These are phyloP conservation scores for Ophiobolus disseminans DNA, from an alignment of 2,329 filamentous ascomycete genomes.

Conservation along the genomic window DNA sequence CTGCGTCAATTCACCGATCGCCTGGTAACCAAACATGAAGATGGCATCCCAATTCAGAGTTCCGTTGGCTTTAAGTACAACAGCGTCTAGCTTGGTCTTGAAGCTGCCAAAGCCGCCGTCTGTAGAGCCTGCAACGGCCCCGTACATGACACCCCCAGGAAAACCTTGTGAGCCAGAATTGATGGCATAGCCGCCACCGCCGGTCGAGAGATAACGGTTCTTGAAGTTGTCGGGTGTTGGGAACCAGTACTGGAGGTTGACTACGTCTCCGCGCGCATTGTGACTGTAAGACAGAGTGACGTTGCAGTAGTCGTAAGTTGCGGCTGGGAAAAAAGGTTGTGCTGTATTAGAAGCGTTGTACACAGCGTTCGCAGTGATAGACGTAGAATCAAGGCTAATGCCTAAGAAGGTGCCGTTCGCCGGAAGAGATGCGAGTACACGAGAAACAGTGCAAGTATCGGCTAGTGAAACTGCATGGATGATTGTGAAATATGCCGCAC, in stretches of 20 bases:
- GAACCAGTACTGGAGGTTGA: slow-evolving; percentile 47
- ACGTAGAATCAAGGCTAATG: slow-evolving; percentile 49
- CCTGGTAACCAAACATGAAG: slow-evolving; percentile 61
- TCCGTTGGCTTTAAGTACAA: slow-evolving; percentile 50
- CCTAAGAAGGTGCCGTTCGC: slow-evolving; percentile 15
- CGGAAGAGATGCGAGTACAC: slow-evolving; percentile 13
- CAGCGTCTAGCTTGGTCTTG: slow-evolving; percentile 44
- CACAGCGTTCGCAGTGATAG: neutral
- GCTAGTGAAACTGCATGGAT: neutral
- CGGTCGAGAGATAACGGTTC: slow-evolving; percentile 55
- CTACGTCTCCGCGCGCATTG: slow-evolving; percentile 32
- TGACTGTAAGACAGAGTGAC: slow-evolving; percentile 56
- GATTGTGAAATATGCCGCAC: neutral
- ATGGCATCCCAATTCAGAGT: slow-evolving; percentile 58
- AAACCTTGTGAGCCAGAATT: slow-evolving; percentile 43
- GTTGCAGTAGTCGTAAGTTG: slow-evolving; percentile 52
- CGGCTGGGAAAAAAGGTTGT: slow-evolving; percentile 39
- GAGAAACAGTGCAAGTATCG: slow-evolving; percentile 1
- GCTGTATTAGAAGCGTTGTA: neutral
- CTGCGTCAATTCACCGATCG: slow-evolving; percentile 59
- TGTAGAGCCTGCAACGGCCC: slow-evolving; percentile 57
- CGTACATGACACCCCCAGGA: slow-evolving; percentile 46
- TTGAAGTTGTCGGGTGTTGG: slow-evolving; percentile 53
- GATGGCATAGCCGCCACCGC: slow-evolving; percentile 52
- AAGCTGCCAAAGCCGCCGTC: slow-evolving; percentile 60